Evolutionary conservation across 2,329 filamentous ascomycete genomes (phyloP).

Genomic region (Dactylonectria estremocensis): DNA sequence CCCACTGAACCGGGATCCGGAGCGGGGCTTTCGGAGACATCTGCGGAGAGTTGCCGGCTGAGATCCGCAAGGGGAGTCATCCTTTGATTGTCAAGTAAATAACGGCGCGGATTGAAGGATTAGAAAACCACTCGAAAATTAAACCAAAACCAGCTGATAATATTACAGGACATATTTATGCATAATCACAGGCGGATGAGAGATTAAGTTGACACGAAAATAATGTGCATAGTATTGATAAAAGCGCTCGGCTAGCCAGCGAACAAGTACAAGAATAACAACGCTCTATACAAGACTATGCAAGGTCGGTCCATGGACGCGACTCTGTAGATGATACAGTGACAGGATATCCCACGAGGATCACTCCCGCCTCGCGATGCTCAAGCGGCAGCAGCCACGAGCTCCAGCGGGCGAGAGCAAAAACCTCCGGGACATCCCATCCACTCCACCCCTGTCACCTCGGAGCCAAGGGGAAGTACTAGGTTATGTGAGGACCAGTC

Average conservation of each 20-base stretch:
- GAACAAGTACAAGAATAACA: constrained; percentile 32
- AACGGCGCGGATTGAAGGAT: background rate
- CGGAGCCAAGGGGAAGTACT: constrained; percentile 34
- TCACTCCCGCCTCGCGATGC: constrained; percentile 36
- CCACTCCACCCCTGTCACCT: constrained; percentile 33
- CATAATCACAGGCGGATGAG: background rate
- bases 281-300: constrained; percentile 41
- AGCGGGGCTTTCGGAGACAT: constrained; percentile 35
- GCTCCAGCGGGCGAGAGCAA: constrained; percentile 38
- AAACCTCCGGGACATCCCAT: background rate
- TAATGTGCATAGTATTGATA: constrained; percentile 1
- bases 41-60: background rate
- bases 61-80: background rate
- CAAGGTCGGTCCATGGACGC: constrained; percentile 33
- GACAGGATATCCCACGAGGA: constrained; percentile 6
- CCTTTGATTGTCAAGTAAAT: background rate
- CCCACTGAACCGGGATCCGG: constrained; percentile 5
- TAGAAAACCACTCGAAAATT: too few species aligned
- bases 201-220: background rate
- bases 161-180: background rate
- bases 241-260: constrained; percentile 27
- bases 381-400: constrained; percentile 45
- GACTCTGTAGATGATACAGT: constrained; percentile 24
- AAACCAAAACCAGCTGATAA: too few species aligned
- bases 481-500: constrained; percentile 57